Percentiles rank a stretch among this genome's conserved stretches.
These are phyloP conservation scores for Paraphaeosphaeria minitans DNA, from an alignment of 2,329 filamentous ascomycete species.

Conservation along the genomic window DNA sequence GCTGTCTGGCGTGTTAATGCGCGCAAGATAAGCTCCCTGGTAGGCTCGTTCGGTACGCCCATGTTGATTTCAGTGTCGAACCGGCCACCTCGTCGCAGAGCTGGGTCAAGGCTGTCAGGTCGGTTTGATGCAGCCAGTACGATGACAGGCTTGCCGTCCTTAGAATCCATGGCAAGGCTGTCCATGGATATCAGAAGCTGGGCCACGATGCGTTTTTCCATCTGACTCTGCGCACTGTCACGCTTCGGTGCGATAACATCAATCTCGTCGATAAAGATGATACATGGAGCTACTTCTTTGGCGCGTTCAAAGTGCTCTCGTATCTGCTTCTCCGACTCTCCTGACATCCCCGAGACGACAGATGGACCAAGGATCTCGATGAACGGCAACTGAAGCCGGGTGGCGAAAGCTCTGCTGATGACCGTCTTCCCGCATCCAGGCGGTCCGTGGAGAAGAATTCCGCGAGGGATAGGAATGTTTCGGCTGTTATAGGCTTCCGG, in stretches of 20 bases:
- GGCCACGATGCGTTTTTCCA: conserved; percentile 84
- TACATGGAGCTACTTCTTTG: conserved; percentile 80
- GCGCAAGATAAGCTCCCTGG: conserved; percentile 77
- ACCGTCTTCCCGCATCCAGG: conserved; percentile 88
- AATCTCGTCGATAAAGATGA: conserved; percentile 91
- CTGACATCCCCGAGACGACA: conserved; percentile 84
- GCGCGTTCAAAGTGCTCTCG: conserved; percentile 88
- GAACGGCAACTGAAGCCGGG: conserved; percentile 75
- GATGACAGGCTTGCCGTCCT: conserved; percentile 78
- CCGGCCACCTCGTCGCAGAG: conserved; percentile 72
- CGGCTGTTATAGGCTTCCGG: conserved; percentile 69
- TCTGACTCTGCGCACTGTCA: conserved; percentile 81
- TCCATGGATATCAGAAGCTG: conserved; percentile 89
- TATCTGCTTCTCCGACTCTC: conserved; percentile 86
- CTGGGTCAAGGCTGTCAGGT: conserved; percentile 83
- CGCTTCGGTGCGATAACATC: conserved; percentile 88
- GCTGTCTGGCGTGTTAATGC: conserved; percentile 71
- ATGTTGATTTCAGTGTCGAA: conserved; percentile 88
- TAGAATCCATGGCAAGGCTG: conserved; percentile 71
- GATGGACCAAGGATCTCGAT: conserved; percentile 82
- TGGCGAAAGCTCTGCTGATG: conserved; percentile 79
- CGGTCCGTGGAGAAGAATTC: conserved; percentile 79
- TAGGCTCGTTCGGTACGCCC: conserved; percentile 79
- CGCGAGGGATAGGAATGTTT: conserved; percentile 72
- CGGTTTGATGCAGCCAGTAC: conserved; percentile 90